Evolutionary conservation across 345 rosid species (phyloP), one percentile per base, ranked within the genome.

Genomic region (Populus tremula): DNA sequence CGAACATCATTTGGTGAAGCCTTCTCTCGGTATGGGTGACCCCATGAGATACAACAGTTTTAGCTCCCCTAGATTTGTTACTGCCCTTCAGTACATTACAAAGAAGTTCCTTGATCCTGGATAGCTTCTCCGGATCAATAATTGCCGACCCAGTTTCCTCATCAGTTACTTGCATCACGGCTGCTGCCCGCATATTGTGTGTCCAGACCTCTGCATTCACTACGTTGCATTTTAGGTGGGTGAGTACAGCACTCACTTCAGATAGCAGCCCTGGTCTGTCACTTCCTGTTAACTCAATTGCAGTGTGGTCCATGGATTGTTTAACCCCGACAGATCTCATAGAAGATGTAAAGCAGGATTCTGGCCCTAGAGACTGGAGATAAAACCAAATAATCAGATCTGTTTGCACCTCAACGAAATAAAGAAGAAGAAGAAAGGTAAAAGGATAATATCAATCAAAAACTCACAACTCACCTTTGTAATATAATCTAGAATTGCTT

Each of bases 1-100:
- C 99, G 86, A 92, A 91, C 97, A 96, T 91, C 98, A 96, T 88
- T 83, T 96, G 98, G 91, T 96, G 99, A 80, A 96, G 94, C 85
- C 99, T 89, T 78, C 99, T 87, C 25, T 91, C 96, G 0, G 89
- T 88, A 78, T 93, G 99, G 17, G 90, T 90, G 38, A 75, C 84
- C 11, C 88, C 93, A 13, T 85, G 87, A 67, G 94, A 87, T 49
- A 93, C 91, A 38, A 76, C 89, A 2, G 93, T 95, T 84, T 89
- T 95, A 3, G 98, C 97, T 70, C 79, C 86, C 54, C 87, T 83
- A 7, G 89, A 85, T 70, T 84, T 87, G 84, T 91, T 87, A 75
- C 94, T 95, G 5, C 98, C 99, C 77, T 83, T 88, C 3, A 92
- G 93, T 20, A 96, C 96, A 84, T 89, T 91, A 47, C 92, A 71